Evolutionary conservation across 1,139 yeast genomes (phyloP), one percentile per base, ranked within the genome.

Genomic region (Saccharomyces uvarum): DNA sequence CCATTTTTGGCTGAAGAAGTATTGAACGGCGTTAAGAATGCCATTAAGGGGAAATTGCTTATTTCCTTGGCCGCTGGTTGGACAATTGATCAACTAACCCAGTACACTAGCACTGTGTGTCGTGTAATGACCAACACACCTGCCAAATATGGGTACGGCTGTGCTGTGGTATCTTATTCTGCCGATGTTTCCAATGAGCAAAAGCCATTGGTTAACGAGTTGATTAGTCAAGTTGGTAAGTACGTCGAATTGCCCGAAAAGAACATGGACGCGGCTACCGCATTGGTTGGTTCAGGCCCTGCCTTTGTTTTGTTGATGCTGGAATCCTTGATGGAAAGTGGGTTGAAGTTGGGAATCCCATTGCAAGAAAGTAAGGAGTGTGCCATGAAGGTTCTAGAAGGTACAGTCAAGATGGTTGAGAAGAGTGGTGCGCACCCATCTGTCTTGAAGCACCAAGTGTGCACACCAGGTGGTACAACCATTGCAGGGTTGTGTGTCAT

Each of bases 61-160:
- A 84, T 93, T 56, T 88, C 97, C 8, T 75, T 93, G 63, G 82
- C 90, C 63, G 99, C 99, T 2, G 99, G 99, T 19, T 87, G 90
- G 78, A 88, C 96, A 26, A 83, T 90, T 59, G 82, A 75, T 21
- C 88, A 86, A 67, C 77, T 91, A 64, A 67, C 73, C 31, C 69
- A 72, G 2, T 80, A 79, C 67, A 75, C 90, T 6, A 74, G 77
- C 53, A 61, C 58, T 24, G 83, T 91, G 50, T 89, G 95, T 51
- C 82, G 96, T 61, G 96, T 95, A n/a, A 91, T 95, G 96, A 93
- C 99, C 56, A 93, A 93, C 72, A 93, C 99, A 0, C 98, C 99
- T 3, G 95, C 97, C 47, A 87, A 85, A 70, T 84, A 77, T 70
- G 97, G 97, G 6, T 82, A 84, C 65, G 99, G 98, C 52, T 89